Evolutionary conservation across 202 grass and related monocot genomes (phyloP).

Genomic region (Carex sylvatica): DNA sequence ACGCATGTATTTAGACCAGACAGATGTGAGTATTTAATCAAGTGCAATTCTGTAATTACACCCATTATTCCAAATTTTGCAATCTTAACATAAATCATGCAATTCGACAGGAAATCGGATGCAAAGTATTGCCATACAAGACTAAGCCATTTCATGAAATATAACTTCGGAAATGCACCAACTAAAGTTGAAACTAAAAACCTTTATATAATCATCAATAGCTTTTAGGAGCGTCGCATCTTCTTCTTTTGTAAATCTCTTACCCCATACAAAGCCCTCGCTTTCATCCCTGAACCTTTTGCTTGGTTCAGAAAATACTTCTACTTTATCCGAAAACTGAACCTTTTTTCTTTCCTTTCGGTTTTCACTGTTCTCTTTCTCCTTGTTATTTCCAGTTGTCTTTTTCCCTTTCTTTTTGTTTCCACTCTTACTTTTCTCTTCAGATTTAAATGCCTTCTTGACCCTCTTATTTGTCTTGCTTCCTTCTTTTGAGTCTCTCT

Average conservation of each 20-base stretch:
- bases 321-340: conserved; percentile 44
- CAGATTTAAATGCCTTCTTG: conserved; percentile 27
- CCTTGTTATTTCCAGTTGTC: conserved; percentile 16
- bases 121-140: neutral
- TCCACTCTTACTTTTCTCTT: conserved; percentile 27
- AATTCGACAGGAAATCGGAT: neutral
- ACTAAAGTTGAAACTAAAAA: conserved; percentile 29
- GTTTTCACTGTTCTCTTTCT: conserved; percentile 14
- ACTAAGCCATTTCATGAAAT: neutral
- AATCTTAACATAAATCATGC: neutral
- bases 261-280: conserved; percentile 45
- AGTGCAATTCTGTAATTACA: neutral
- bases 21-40: neutral
- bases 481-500: neutral
- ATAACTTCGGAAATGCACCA: conserved; percentile 1
- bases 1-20: neutral
- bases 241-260: conserved; percentile 60
- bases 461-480: conserved; percentile 15
- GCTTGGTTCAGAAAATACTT: conserved; percentile 38
- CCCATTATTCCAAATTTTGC: neutral
- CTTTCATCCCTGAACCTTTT: neutral
- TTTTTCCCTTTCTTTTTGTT: conserved; percentile 34
- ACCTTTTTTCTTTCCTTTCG: conserved; percentile 48
- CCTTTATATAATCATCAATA: conserved; percentile 50
- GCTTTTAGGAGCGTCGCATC: conserved; percentile 45